phyloP scores from a whole-genome alignment of 495 filamentous ascomycete genomes.

The Ramalina intermedia region DNA sequence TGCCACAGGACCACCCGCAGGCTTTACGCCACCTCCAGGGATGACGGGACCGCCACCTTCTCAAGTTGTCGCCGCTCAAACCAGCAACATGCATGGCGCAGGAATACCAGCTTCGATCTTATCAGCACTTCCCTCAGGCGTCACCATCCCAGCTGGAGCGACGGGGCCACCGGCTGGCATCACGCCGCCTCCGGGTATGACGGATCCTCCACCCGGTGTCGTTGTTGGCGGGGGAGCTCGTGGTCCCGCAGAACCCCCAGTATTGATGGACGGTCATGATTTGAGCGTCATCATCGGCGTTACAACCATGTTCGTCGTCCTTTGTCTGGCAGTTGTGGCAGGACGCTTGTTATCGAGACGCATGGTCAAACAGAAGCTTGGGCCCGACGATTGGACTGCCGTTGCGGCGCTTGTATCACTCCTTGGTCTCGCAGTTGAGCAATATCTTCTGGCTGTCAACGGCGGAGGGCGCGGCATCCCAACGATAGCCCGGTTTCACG shows the following conservation, averaged over 20 bases:
- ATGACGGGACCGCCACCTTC: neutral
- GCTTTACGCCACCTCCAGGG: neutral
- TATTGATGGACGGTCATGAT: neutral
- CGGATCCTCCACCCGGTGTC: neutral
- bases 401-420: neutral
- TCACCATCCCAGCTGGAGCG: neutral
- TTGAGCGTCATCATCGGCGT: constrained; percentile 4
- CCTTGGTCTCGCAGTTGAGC: neutral
- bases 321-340: constrained; percentile 2
- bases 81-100: neutral
- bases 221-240: neutral
- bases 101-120: neutral
- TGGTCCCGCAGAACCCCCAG: neutral
- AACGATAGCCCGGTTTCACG: neutral
- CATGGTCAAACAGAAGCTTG: constrained; percentile 1
- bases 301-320: constrained; percentile 3
- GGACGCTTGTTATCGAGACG: constrained; percentile 6
- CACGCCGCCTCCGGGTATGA: neutral
- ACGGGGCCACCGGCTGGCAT: constrained; percentile 1
- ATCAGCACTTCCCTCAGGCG: neutral
- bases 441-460: constrained; percentile 1
- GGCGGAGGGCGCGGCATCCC: neutral
- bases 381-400: constrained; percentile 6
- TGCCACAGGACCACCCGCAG: neutral
- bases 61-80: no score